Evolutionary conservation across 2,329 filamentous ascomycete genomes (phyloP), one percentile per base, ranked within the genome.

Genomic region (Venturia oleaginea): DNA sequence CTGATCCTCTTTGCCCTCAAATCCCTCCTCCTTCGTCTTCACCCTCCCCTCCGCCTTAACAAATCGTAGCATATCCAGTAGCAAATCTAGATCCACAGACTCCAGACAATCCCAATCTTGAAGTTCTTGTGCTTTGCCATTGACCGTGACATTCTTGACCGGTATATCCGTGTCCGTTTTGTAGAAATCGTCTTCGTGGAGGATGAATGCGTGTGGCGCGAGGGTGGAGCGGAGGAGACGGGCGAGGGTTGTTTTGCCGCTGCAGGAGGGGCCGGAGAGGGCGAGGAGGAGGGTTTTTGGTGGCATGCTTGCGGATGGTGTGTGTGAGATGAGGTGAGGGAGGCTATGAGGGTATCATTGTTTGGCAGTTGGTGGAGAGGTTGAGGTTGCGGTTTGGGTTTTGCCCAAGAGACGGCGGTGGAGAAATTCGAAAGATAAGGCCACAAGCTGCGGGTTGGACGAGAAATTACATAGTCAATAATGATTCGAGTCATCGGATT

Each of bases 151-250:
- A 62, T 75, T 69, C 32, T 79, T 78, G 19, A 82, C 72, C 1
- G 80, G 77, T 46, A 84, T 84, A 83, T 91, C 83, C 37, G 83
- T 77, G 73, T 97, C 93, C 0, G 89, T 81, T 68, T 86, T 86
- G 78, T 96, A 99, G 74, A 97, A 99, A 76, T 99, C 94, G 78
- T 99, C 94, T 74, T 96, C 86, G 74, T 99, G 94, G 27, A 99
- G 82, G 71, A 97, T 90, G 72, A 92, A 93, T 19, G 86, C 82
- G 68, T 82, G 80, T 30, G 75, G 69, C 30, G 64, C 59, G 13
- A 65, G 55, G 6, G 66, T 67, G 72, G 90, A 86, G 65, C 91
- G 86, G 22, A 99, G 81, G 15, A 97, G 82, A 2, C 93, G 85
- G 24, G 92, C 90, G 17, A 99, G 84, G 2, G 94, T 97, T 2